These are phyloP conservation scores for Neonectria hederae DNA, from an alignment of 2,329 filamentous ascomycete genomes.

Conservation along the genomic window DNA sequence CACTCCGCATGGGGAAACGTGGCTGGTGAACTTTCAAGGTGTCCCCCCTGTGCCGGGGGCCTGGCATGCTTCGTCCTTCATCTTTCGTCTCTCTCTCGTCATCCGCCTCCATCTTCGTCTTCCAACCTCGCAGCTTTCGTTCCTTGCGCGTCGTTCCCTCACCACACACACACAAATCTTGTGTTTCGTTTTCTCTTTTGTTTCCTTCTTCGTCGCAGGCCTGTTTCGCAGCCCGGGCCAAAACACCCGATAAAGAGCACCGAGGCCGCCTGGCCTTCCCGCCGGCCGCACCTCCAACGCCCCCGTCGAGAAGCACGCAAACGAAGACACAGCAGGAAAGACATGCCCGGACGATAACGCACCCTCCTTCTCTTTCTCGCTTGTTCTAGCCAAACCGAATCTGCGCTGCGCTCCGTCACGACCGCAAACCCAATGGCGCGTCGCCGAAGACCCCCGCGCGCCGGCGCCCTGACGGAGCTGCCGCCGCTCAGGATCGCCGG, in stretches of 20 bases:
- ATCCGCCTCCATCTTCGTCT: not conserved
- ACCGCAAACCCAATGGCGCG: slow-evolving; percentile 56
- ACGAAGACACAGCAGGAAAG: slow-evolving; percentile 24
- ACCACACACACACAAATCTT: not conserved
- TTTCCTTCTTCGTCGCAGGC: not conserved
- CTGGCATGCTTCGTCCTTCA: not conserved
- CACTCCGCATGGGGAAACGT: not conserved
- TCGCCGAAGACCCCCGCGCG: slow-evolving; percentile 65
- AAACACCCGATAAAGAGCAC: not conserved
- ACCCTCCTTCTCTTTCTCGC: not conserved
- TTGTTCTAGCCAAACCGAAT: not conserved
- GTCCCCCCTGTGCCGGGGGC: not conserved
- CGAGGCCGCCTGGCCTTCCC: not conserved
- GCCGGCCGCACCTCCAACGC: not conserved
- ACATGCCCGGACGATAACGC: slow-evolving; percentile 36
- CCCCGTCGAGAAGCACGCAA: slow-evolving; percentile 3
- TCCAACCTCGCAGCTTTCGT: not conserved
- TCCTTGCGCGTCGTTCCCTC: not conserved
- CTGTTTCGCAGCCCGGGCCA: not conserved
- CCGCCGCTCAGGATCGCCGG: slow-evolving; percentile 67
- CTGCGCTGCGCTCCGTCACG: not conserved
- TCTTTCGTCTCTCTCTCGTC: not conserved
- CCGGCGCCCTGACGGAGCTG: slow-evolving; percentile 69
- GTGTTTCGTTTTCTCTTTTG: not conserved
- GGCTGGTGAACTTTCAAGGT: slow-evolving; percentile 6